phyloP scores from a whole-genome alignment of 495 filamentous ascomycete genomes.

The Hypoxylon crocopeplum region DNA sequence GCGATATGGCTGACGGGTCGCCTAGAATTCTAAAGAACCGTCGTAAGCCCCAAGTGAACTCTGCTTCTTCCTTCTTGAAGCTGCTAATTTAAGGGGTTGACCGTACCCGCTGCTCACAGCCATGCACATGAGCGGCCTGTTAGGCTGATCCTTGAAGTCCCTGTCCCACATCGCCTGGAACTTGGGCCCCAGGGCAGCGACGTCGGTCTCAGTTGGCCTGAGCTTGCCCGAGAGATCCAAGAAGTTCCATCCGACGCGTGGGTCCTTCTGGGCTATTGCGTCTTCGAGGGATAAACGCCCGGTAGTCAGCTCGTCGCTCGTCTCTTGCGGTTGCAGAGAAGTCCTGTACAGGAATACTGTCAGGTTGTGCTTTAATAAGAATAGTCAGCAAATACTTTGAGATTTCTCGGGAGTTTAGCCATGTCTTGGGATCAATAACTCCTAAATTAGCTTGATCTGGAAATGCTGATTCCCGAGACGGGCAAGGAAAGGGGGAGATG shows the following conservation, averaged over 20 bases:
- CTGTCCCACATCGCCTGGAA: conserved; percentile 53
- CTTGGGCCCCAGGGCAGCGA: conserved; percentile 46
- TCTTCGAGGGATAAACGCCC: conserved; percentile 34
- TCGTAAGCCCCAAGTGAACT: not conserved
- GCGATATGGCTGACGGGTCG: conserved; percentile 35
- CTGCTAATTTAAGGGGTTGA: not conserved
- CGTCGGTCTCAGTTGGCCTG: conserved; percentile 50
- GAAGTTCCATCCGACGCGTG: conserved; percentile 53
- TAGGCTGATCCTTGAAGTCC: conserved; percentile 49
- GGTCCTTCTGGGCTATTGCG: conserved; percentile 33
- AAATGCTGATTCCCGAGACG: too few relatives aligned
- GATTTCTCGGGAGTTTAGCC: too few relatives aligned
- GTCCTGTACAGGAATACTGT: conserved; percentile 41
- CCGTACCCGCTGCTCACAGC: conserved; percentile 37
- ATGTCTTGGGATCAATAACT: too few relatives aligned
- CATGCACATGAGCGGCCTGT: conserved; percentile 49
- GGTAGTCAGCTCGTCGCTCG: conserved; percentile 42
- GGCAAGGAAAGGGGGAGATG: too few relatives aligned
- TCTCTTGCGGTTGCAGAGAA: conserved; percentile 42
- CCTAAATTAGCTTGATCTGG: too few relatives aligned
- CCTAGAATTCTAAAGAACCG: conserved; percentile 28
- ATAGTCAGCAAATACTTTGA: too few relatives aligned
- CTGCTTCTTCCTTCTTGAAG: not conserved
- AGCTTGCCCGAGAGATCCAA: conserved; percentile 55
- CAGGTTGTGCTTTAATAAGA: too few relatives aligned